A percentile compares a stretch with the other conserved stretches of the same genome.
Conservation (phyloP, 2,329 filamentous ascomycete genomes). For the Aspergillus candidus region DNA sequence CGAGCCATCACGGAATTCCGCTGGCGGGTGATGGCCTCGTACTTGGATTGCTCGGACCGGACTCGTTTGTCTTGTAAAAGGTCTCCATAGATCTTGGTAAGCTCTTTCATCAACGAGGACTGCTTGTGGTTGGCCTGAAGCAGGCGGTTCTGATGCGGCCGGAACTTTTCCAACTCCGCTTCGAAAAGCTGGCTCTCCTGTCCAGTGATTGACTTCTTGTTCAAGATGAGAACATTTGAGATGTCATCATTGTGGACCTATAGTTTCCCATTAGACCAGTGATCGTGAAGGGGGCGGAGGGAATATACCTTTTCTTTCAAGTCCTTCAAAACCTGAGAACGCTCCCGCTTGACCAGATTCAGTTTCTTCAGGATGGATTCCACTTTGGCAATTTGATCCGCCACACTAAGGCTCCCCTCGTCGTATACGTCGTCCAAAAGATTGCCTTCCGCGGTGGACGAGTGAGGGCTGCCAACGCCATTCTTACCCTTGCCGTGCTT, state of each 20-base stretch:
- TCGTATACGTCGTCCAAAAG: constrained; percentile 89
- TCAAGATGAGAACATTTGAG: constrained; percentile 91
- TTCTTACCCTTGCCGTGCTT: constrained; percentile 53
- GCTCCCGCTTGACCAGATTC: constrained; percentile 84
- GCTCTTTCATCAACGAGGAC: constrained; percentile 85
- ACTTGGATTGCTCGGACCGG: constrained; percentile 88
- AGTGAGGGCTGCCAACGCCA: constrained; percentile 54
- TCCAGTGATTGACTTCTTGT: constrained; percentile 92
- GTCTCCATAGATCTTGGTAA: constrained; percentile 79
- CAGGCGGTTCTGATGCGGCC: constrained; percentile 83
- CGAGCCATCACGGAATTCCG: constrained; percentile 72
- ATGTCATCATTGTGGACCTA: constrained; percentile 96
- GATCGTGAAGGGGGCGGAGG: neutral
- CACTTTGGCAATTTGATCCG: constrained; percentile 81
- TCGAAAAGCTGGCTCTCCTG: constrained; percentile 92
- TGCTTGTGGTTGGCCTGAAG: constrained; percentile 95
- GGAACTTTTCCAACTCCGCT: constrained; percentile 94
- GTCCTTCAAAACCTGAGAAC: constrained; percentile 88
- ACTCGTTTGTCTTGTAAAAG: constrained; percentile 92
- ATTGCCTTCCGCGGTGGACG: constrained; percentile 60
- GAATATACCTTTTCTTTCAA: constrained; percentile 83
- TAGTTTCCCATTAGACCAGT: neutral
- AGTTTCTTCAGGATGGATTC: constrained; percentile 88
- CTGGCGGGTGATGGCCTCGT: constrained; percentile 80
- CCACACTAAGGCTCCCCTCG: constrained; percentile 70